phyloP scores from a whole-genome alignment of 192 early-diverging fungal species.

The Linnemannia schmuckeri region DNA sequence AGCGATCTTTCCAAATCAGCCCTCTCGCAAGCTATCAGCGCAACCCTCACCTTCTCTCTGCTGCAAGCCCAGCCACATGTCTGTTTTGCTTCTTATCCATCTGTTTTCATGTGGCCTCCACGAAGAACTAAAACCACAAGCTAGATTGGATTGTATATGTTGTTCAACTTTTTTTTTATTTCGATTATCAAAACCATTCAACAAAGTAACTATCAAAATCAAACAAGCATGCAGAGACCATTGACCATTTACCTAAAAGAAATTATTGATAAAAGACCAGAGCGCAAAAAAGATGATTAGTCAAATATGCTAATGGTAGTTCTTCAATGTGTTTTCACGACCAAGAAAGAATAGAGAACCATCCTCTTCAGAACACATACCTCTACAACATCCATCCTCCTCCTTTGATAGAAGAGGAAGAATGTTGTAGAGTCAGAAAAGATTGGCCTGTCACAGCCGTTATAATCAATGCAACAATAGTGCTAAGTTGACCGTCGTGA shows the following conservation, averaged over 20 bases:
- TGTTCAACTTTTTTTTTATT: constrained; percentile 1
- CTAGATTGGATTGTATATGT: too few species aligned
- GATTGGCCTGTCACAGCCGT: constrained; percentile 61
- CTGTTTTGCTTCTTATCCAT: too few species aligned
- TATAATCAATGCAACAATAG: constrained; percentile 58
- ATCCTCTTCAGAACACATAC: constrained; percentile 13
- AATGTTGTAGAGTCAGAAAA: constrained; percentile 31
- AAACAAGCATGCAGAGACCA: neutral
- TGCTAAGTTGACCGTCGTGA: constrained; percentile 70
- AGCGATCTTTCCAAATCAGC: too few species aligned
- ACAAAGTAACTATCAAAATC: neutral
- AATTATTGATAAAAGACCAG: neutral
- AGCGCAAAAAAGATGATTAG: neutral
- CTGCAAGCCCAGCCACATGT: too few species aligned
- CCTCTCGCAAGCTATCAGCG: too few species aligned
- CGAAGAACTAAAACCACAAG: too few species aligned
- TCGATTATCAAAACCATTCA: too few species aligned
- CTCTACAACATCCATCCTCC: neutral
- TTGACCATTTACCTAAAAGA: neutral
- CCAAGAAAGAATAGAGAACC: neutral
- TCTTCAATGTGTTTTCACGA: neutral
- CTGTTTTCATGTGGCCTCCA: too few species aligned
- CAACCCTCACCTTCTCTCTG: too few species aligned
- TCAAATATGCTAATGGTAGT: neutral
- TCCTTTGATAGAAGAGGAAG: neutral